A percentile compares a stretch with the other conserved stretches of the same genome.
Conservation (phyloP, 176 grass and related monocot species). For the Cenchrus purpureus region DNA sequence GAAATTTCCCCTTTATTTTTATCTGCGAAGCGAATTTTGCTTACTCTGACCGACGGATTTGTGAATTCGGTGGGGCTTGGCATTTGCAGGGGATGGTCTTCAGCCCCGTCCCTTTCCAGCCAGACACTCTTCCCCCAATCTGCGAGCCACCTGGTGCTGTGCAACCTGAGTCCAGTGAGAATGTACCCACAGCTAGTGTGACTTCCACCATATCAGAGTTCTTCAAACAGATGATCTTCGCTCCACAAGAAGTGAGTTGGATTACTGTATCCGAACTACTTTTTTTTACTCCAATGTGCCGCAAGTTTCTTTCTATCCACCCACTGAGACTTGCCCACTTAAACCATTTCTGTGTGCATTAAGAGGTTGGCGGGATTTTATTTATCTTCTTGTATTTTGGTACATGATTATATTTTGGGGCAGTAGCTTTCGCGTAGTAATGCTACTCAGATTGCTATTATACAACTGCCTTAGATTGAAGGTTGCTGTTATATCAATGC, state of each 20-base stretch:
- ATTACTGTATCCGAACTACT: background rate
- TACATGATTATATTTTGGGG: background rate
- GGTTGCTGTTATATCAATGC: background rate
- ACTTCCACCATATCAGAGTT: slow-evolving; percentile 44
- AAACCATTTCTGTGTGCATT: background rate
- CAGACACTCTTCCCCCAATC: slow-evolving; percentile 47
- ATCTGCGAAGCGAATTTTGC: background rate
- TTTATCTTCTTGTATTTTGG: background rate
- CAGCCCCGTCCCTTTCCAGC: slow-evolving; percentile 76
- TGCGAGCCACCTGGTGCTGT: slow-evolving; percentile 39
- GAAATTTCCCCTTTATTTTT: background rate
- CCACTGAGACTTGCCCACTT: background rate
- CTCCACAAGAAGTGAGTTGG: slow-evolving; percentile 59
- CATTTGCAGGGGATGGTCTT: slow-evolving; percentile 77
- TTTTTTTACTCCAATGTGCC: background rate
- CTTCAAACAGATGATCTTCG: slow-evolving; percentile 66
- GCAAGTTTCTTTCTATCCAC: background rate
- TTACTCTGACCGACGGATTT: background rate
- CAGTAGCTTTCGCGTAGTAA: background rate
- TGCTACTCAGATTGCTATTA: background rate
- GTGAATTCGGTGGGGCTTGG: background rate
- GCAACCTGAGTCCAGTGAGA: slow-evolving; percentile 41
- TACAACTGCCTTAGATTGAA: background rate
- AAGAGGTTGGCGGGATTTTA: background rate
- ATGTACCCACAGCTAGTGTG: slow-evolving; percentile 27